Evolutionary conservation across 108 stramenopile genomes (phyloP), one percentile per base, ranked within the genome.

Genomic region (Nitzschia sp.): DNA sequence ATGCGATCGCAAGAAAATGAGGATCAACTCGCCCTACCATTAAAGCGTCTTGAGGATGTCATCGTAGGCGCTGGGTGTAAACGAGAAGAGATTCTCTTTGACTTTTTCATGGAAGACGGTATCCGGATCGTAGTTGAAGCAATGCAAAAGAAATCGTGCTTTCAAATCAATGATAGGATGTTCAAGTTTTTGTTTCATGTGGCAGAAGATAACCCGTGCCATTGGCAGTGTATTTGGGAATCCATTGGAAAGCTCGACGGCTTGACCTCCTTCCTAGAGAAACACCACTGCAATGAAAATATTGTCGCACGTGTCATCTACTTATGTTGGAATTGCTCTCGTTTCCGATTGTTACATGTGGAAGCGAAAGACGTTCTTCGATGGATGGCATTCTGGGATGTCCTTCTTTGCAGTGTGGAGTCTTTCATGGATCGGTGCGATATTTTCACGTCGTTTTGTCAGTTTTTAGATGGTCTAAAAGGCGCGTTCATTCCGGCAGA

Each of bases 101-200:
- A 62, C 27, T 62, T 62, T 46, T 13, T 62, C 42, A 62, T 62
- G 61, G 38, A 46, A 18, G 61, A 62, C 46, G 61, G 61, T 24
- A 62, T 62, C 26, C 61, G 46, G 23, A 46, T 42, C 15, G 26
- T 62, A 15, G 21, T 17, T 18, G 24, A 42, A 0, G 61, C 42
- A 23, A 62, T 62, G 15, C 61, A 17, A n/a, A 24, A 45, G n/a
- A n/a, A 38, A 4, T 32, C 15, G 18, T 25, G 19, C 23, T 6
- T 13, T 26, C 42, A 21, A 18, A 13, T 21, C n/a, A 34, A 45
- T 24, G 19, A 62, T n/a, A 36, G 33, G 18, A 42, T 36, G 1
- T 34, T 62, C 11, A 19, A 31, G 24, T 25, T 62, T 1, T 42
- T 62, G 42, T 38, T 62, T 25, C 25, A n/a, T 42, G 38, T 62